Conservation (phyloP, 495 filamentous ascomycete species). For the Lophiostoma macrostomum region DNA sequence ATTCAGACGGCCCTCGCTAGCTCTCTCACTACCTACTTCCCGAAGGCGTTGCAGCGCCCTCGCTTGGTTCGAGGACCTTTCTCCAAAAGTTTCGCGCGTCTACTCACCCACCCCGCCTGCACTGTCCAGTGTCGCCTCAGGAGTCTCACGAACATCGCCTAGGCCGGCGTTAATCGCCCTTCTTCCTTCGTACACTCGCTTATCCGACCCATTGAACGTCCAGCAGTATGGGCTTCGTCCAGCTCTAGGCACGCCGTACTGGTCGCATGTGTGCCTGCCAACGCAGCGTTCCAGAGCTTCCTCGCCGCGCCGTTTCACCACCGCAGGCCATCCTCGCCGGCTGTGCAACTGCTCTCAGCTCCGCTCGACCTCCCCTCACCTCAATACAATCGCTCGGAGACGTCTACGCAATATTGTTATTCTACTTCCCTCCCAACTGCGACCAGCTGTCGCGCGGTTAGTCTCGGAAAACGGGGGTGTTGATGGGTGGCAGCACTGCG, state of each 20-base stretch:
- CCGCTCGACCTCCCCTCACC: neutral
- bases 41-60: neutral
- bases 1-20: no score
- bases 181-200: constrained; percentile 15
- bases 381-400: neutral
- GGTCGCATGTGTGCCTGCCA: constrained; percentile 13
- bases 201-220: neutral
- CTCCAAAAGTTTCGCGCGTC: no score
- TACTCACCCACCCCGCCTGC: constrained; percentile 1
- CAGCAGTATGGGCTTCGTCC: neutral
- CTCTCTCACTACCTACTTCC: no score
- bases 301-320: constrained; percentile 10
- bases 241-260: neutral
- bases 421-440: neutral
- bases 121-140: no score
- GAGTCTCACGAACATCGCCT: constrained; percentile 17
- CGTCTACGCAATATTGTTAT: neutral
- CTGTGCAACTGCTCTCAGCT: constrained; percentile 2
- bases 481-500: constrained; percentile 7
- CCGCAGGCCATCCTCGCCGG: constrained; percentile 14
- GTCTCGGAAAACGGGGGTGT: constrained; percentile 9
- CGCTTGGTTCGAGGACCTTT: no score
- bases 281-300: neutral
- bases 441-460: neutral
- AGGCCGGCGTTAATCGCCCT: constrained; percentile 12